Percentiles rank a stretch among this genome's conserved stretches.
These are phyloP conservation scores for Kregervanrija fluxuum DNA, from an alignment of 805 yeast genomes.

Conservation along the genomic window DNA sequence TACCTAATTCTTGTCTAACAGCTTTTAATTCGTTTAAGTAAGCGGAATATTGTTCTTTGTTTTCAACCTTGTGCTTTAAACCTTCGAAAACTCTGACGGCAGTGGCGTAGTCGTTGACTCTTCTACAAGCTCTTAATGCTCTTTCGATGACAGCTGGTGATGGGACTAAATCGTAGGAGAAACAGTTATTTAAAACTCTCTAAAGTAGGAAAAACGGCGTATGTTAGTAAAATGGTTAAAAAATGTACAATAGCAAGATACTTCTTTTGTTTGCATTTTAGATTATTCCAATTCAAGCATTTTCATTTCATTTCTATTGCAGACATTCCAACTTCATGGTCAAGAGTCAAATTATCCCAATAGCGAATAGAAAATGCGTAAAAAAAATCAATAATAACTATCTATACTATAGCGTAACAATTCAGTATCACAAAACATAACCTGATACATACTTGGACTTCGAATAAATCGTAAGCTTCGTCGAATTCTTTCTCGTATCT, in stretches of 20 bases:
- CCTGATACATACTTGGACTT: slow-evolving; percentile 48
- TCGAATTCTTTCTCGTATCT: slow-evolving; percentile 94
- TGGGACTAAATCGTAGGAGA: slow-evolving; percentile 97
- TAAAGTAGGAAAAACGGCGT: slow-evolving; percentile 27
- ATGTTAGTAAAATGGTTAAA: slow-evolving; percentile 20
- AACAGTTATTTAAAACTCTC: slow-evolving; percentile 95
- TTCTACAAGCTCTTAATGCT: slow-evolving; percentile 96
- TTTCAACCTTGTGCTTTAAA: slow-evolving; percentile 92
- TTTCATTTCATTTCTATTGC: neutral
- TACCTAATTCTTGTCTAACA: slow-evolving; percentile 85
- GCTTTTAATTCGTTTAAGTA: slow-evolving; percentile 92
- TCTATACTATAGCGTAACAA: neutral
- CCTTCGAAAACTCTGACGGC: slow-evolving; percentile 99
- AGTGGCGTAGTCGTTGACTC: slow-evolving; percentile 97
- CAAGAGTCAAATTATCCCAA: no score
- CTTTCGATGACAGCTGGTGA: slow-evolving; percentile 93
- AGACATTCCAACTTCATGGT: no score
- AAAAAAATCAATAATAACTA: neutral
- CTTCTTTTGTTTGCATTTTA: no score
- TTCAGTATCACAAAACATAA: no score
- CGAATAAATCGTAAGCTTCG: slow-evolving; percentile 81
- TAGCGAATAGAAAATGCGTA: no score
- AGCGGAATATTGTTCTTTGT: slow-evolving; percentile 88
- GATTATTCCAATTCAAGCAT: neutral
- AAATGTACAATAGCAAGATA: neutral